Evolutionary conservation across 1,139 yeast genomes (phyloP), one percentile per base, ranked within the genome.

Genomic region (Ogataea hybrid): DNA sequence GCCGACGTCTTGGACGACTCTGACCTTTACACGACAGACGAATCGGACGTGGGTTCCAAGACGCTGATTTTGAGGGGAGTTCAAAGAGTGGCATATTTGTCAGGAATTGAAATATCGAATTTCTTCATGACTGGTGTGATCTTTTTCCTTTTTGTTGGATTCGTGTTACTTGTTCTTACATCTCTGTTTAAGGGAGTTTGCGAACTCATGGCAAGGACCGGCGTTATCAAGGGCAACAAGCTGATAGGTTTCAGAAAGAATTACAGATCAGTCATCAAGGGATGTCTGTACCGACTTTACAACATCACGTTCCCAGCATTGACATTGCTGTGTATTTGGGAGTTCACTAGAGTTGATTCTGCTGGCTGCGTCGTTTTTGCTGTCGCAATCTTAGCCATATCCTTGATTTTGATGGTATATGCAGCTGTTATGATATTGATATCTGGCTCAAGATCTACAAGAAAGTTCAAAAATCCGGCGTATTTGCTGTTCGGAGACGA

Each of bases 391-490:
- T 71, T 87, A 30, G 56, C 76, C 5, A 68, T 84, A 32, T 68
- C 81, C 6, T 56, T 79, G 15, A 76, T 74, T 1, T 70, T 92
- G 39, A 69, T 92, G 50, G 66, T 71, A 11, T 90, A 81, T 63
- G 97, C 96, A 7, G 77, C 94, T 1, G 61, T 71, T 29, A 77
- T 86, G 58, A 95, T 90, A 14, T 67, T 84, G 40, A 52, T 76
- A 14, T 73, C 82, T 52, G 98, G 97, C 20, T 70, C 81, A 48
- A 75, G 75, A 51, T 89, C 97, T 0, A 72, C 75, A 25, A 71
- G 73, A 48, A 73, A 84, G 50, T 88, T 82, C 69, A 84, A 86
- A 61, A 92, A 90, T 57, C 96, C 98, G 0, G 98, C 98, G 1
- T 92, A 88, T 61, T 72, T 90, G 50, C 71, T 92, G 48, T 92